Base-by-base conservation (phyloP, 352 stramenopile species). In the Phytophthora pinifolia region DNA sequence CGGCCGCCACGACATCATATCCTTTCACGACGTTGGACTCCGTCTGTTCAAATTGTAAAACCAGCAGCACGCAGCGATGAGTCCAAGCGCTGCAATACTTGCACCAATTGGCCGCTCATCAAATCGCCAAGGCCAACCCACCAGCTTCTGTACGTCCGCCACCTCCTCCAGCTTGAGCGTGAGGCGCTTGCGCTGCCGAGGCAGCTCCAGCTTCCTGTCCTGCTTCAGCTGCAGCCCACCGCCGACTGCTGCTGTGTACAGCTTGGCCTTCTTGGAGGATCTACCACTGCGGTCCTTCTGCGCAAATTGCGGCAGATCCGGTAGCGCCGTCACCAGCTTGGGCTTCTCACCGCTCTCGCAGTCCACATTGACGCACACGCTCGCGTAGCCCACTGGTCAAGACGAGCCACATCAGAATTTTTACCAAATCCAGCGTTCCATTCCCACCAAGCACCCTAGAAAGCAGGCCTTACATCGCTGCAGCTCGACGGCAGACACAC, bases 161-260 rank as follows among this genome's bases (percentile, higher is more conserved):
- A 88, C 82, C 41, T 94, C 84, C 12, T 92, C 79, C 34, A 81
- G 63, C 44, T 89, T 88, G 29, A 94, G 56, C 15, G 84, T 94
- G 49, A 92, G 68, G 9, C 84, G 78, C 48, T 76, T 80, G 49
- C 88, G 65, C 56, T 94, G 82, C 12, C 66, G 73, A 34, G 85
- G 55, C 22, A 70, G 13, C 33, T 65, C 29, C 54, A 81, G 66
- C 27, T 65, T 52, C 3, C 53, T 43, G 18, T 46, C 52, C 13
- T 60, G 45, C 34, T 72, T 65, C n/a, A 85, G 49, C 22, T 77
- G 74, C 43, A 90, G 44, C 6, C 62, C 67, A 35, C 77, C 81
- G 20, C 54, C 46, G 2, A 74, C 22, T 3, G 59, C 59, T 27
- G 76, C 50, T 0, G 77, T 77, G 59, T 88, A 90, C 9, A 77